Evolutionary conservation across 495 filamentous ascomycete species (phyloP).

Genomic region (Margaritispora aquatica): DNA sequence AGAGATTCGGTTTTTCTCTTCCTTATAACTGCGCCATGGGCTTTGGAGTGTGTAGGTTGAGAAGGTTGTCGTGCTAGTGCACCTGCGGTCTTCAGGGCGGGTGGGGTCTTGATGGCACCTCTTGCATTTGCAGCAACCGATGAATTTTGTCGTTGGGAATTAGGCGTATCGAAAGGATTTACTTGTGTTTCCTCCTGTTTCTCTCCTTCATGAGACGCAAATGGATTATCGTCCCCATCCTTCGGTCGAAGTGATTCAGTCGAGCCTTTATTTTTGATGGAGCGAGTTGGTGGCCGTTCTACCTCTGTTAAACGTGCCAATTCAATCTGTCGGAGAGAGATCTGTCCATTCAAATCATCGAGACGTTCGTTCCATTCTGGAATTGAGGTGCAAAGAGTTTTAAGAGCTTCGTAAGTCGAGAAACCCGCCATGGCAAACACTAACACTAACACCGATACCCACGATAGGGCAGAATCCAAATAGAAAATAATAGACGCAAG

Average conservation of each 20-base stretch:
- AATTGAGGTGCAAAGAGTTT: constrained; percentile 54
- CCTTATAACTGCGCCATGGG: constrained; percentile 29
- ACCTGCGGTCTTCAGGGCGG: constrained; percentile 7
- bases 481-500: background rate
- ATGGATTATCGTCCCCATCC: constrained; percentile 36
- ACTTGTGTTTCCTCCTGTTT: background rate
- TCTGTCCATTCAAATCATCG: constrained; percentile 62
- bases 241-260: constrained; percentile 55
- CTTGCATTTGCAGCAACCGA: constrained; percentile 6
- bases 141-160: constrained; percentile 20
- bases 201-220: constrained; percentile 1
- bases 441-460: no score
- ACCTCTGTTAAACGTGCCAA: constrained; percentile 33
- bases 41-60: constrained; percentile 26
- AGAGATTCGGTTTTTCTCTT: constrained; percentile 56
- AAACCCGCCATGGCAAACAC: constrained; percentile 9
- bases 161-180: constrained; percentile 22
- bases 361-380: constrained; percentile 63
- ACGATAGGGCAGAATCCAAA: background rate
- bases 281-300: constrained; percentile 23
- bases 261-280: constrained; percentile 53
- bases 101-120: constrained; percentile 5
- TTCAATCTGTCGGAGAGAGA: constrained; percentile 63
- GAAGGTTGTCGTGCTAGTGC: constrained; percentile 11
- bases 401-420: constrained; percentile 52